phyloP scores from a whole-genome alignment of 2,329 filamentous ascomycete species.

The Pseudonectria buxi region DNA sequence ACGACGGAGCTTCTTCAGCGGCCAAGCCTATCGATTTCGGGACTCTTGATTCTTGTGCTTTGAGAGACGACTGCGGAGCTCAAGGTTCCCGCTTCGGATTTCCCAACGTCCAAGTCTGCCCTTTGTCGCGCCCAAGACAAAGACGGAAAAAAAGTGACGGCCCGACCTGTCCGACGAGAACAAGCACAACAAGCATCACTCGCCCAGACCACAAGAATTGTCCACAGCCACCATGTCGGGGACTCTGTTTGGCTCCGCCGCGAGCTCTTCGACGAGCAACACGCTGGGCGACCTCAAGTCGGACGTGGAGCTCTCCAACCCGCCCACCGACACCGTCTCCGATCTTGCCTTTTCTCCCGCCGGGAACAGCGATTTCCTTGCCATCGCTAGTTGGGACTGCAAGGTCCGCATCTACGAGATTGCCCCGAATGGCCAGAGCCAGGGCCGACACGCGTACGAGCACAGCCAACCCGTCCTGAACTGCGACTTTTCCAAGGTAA shows the following conservation, averaged over 20 bases:
- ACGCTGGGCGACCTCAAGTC: slow-evolving; percentile 87
- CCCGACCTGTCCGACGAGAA: neutral
- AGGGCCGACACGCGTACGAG: slow-evolving; percentile 80
- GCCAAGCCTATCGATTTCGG: too few relatives aligned
- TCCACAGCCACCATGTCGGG: slow-evolving; percentile 50
- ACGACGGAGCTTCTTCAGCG: too few relatives aligned
- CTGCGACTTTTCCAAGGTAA: slow-evolving; percentile 82
- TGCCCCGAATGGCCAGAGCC: slow-evolving; percentile 65
- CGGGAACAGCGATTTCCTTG: slow-evolving; percentile 64
- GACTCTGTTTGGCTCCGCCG: slow-evolving; percentile 46
- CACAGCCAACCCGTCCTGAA: slow-evolving; percentile 80
- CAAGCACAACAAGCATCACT: slow-evolving; percentile 4
- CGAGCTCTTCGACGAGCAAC: slow-evolving; percentile 51
- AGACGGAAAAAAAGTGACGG: too few relatives aligned
- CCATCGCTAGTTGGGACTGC: slow-evolving; percentile 94
- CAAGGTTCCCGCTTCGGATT: too few relatives aligned
- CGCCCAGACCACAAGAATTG: neutral
- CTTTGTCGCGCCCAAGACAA: too few relatives aligned
- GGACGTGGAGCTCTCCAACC: slow-evolving; percentile 71
- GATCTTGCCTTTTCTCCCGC: slow-evolving; percentile 75
- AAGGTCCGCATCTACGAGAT: slow-evolving; percentile 97
- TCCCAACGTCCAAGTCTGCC: too few relatives aligned
- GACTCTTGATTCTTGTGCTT: too few relatives aligned
- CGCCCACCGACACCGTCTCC: slow-evolving; percentile 84
- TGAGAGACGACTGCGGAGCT: too few relatives aligned